A percentile compares a stretch with the other conserved stretches of the same genome.
phyloP scores from a whole-genome alignment of 1,284 basidiomycete genomes.

The Puccinia triticina region DNA sequence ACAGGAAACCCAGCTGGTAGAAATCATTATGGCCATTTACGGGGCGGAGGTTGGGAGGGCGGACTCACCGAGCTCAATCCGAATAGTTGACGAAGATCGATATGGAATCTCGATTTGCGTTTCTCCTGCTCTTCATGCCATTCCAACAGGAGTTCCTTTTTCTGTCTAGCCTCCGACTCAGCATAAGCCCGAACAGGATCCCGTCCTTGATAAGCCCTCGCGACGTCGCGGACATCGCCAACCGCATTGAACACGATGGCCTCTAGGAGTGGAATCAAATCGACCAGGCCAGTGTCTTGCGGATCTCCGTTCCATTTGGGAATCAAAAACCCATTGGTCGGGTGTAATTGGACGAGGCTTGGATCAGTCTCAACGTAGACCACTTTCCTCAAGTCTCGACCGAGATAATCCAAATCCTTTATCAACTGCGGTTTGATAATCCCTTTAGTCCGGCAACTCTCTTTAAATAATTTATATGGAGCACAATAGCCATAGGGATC shows the following conservation, averaged over 20 bases:
- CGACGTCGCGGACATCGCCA: conserved; percentile 79
- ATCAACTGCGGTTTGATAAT: conserved; percentile 53
- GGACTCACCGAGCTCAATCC: conserved; percentile 41
- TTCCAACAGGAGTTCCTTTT: conserved; percentile 75
- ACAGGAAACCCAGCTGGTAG: not conserved
- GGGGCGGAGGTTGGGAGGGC: not conserved
- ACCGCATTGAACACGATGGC: conserved; percentile 62
- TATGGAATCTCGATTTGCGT: conserved; percentile 57
- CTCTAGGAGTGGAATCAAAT: conserved; percentile 94
- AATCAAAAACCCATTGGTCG: conserved; percentile 84
- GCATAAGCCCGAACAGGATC: conserved; percentile 87
- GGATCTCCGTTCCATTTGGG: conserved; percentile 84
- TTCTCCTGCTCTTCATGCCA: conserved; percentile 71
- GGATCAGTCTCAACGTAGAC: conserved; percentile 82
- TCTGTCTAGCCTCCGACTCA: conserved; percentile 79
- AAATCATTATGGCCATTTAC: too few relatives aligned
- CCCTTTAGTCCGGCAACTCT: conserved; percentile 63
- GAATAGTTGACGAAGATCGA: conserved; percentile 36
- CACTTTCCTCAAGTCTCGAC: conserved; percentile 89
- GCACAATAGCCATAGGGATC: conserved; percentile 91
- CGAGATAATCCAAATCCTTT: conserved; percentile 86
- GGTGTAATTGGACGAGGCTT: conserved; percentile 77
- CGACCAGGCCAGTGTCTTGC: conserved; percentile 77
- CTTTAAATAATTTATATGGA: conserved; percentile 85
- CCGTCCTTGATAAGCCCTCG: conserved; percentile 81